These are phyloP conservation scores for Backusella sp. DNA, from an alignment of 192 early-diverging fungal genomes.

Conservation along the genomic window DNA sequence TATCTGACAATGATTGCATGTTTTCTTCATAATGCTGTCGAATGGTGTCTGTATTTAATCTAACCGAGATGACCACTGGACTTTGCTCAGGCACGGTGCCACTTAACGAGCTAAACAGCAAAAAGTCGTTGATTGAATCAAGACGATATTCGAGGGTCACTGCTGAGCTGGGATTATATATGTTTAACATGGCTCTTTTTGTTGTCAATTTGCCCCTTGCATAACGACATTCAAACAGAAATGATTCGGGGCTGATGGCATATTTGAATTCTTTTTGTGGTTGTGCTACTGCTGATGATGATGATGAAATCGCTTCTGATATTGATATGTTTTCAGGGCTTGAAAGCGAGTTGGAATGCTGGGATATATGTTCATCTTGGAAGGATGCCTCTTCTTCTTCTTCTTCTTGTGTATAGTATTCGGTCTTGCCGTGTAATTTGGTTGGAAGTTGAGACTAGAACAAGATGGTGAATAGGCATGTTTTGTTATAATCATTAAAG, in stretches of 20 bases:
- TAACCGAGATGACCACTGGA: neutral
- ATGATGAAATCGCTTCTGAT: neutral
- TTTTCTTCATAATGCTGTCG: neutral
- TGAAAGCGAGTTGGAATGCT: neutral
- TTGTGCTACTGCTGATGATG: neutral
- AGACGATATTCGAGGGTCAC: neutral
- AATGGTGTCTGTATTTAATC: neutral
- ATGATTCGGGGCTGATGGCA: neutral
- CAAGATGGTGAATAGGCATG: neutral
- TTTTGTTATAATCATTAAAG: too few relatives aligned
- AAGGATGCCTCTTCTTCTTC: neutral
- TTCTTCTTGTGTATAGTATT: neutral
- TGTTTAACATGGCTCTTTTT: neutral
- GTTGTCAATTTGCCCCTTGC: neutral
- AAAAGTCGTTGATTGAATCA: neutral
- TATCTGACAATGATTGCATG: neutral
- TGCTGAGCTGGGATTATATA: neutral
- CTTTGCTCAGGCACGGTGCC: neutral
- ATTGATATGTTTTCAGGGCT: neutral
- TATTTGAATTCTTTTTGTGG: neutral
- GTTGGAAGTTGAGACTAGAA: neutral
- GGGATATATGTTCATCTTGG: neutral
- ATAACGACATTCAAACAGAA: neutral
- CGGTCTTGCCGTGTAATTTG: neutral
- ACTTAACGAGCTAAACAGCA: conserved; percentile 1